These are phyloP conservation scores for Ophiocordyceps sinensis DNA, from an alignment of 2,329 filamentous ascomycete genomes.

Conservation along the genomic window DNA sequence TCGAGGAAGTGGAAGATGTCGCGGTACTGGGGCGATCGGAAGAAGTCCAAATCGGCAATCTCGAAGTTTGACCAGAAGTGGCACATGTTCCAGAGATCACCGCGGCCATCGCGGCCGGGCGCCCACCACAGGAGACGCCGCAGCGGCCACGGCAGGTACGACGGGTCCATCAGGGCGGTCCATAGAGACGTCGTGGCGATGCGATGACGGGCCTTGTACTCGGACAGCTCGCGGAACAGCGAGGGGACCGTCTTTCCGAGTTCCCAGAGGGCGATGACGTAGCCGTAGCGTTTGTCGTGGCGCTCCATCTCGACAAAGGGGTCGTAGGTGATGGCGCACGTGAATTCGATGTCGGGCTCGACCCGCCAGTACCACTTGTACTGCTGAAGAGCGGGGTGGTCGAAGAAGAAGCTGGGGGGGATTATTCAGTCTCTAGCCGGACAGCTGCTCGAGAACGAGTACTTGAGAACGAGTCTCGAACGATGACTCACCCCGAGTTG, in stretches of 20 bases:
- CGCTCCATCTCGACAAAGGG: constrained; percentile 1
- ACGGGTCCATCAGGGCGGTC: neutral
- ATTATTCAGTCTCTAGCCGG: neutral
- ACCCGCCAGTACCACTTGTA: constrained; percentile 2
- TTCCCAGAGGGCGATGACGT: neutral
- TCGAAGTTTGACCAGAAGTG: constrained; percentile 1
- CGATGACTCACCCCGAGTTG: neutral
- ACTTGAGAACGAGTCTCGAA: too few relatives aligned
- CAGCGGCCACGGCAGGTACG: neutral
- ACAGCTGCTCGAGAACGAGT: too few relatives aligned
- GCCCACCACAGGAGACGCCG: neutral
- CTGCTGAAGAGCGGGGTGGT: neutral
- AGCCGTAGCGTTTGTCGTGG: neutral
- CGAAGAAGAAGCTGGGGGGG: neutral
- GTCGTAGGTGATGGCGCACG: neutral
- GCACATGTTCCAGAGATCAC: neutral
- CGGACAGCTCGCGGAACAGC: neutral
- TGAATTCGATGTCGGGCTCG: neutral
- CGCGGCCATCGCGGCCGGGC: neutral
- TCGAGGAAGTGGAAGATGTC: neutral
- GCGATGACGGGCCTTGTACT: neutral
- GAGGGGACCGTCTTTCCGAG: neutral
- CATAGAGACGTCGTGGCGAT: neutral
- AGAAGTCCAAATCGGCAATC: constrained; percentile 1
- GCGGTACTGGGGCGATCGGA: neutral